phyloP scores from a whole-genome alignment of 169 alveolate genomes.

The Babesia bovis region DNA sequence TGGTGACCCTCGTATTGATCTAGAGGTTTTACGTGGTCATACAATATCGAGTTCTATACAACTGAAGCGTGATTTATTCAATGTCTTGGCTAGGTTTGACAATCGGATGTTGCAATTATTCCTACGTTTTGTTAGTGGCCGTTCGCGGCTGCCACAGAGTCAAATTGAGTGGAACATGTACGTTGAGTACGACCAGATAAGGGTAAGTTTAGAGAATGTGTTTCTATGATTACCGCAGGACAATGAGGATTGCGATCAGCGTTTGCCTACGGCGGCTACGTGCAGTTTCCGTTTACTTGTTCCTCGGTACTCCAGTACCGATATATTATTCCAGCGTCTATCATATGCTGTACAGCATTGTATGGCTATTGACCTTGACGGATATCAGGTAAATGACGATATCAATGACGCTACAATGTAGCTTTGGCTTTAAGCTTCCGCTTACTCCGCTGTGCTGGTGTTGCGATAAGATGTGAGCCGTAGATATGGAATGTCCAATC shows the following conservation, averaged over 20 bases:
- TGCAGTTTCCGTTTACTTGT: slow-evolving; percentile 87
- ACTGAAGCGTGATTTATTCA: slow-evolving; percentile 82
- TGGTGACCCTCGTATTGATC: slow-evolving; percentile 86
- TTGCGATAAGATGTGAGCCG: slow-evolving; percentile 53
- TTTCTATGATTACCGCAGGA: background rate
- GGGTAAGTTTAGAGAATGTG: background rate
- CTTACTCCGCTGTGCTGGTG: slow-evolving; percentile 62
- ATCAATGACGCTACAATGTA: background rate
- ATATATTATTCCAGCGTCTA: slow-evolving; percentile 80
- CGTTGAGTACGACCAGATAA: slow-evolving; percentile 78
- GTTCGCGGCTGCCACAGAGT: slow-evolving; percentile 87
- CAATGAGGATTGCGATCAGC: slow-evolving; percentile 67
- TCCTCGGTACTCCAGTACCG: slow-evolving; percentile 84
- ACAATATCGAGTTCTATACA: slow-evolving; percentile 81
- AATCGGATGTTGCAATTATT: slow-evolving; percentile 85
- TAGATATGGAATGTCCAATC: slow-evolving; percentile 50
- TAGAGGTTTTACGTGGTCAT: slow-evolving; percentile 81
- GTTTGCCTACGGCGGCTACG: slow-evolving; percentile 89
- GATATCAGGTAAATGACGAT: slow-evolving; percentile 67
- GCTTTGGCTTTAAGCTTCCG: slow-evolving; percentile 41
- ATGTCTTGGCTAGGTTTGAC: slow-evolving; percentile 81
- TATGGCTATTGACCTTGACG: slow-evolving; percentile 89
- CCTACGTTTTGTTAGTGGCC: slow-evolving; percentile 88
- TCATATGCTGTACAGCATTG: slow-evolving; percentile 87
- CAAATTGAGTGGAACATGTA: slow-evolving; percentile 85